These are phyloP conservation scores for Syzygium grande DNA, from an alignment of 345 rosid genomes.

Conservation along the genomic window DNA sequence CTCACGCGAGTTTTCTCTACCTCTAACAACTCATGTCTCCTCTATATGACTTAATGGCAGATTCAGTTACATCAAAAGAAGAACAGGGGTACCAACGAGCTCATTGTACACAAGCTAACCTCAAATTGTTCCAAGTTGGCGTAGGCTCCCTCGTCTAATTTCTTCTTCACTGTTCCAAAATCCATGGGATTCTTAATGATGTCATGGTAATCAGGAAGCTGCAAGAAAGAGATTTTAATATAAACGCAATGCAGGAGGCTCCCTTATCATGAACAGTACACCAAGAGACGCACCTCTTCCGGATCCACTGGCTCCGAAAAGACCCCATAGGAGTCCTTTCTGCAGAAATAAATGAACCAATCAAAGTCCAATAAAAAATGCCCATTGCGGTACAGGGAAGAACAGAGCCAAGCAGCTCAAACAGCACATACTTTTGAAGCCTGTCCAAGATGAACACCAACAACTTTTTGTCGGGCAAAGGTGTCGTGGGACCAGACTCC, in stretches of 20 bases:
- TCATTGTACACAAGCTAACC: slow-evolving; percentile 27
- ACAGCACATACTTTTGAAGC: slow-evolving; percentile 82
- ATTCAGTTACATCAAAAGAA: not conserved
- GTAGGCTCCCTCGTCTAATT: slow-evolving; percentile 57
- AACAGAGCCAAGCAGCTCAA: slow-evolving; percentile 1
- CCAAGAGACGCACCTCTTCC: slow-evolving; percentile 3
- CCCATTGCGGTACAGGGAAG: not conserved
- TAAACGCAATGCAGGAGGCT: not conserved
- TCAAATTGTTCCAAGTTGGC: slow-evolving; percentile 77
- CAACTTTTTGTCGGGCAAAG: slow-evolving; percentile 99
- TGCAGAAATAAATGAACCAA: slow-evolving; percentile 19
- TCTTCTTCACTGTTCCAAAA: slow-evolving; percentile 70
- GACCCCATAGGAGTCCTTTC: slow-evolving; percentile 95
- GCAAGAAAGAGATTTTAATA: slow-evolving; percentile 6
- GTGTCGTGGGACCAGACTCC: slow-evolving; percentile 90
- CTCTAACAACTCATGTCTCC: not conserved
- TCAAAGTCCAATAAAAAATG: slow-evolving; percentile 14
- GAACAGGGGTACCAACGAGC: not conserved
- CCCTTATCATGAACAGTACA: not conserved
- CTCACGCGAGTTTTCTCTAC: not conserved
- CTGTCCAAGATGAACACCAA: slow-evolving; percentile 97
- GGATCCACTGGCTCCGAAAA: slow-evolving; percentile 88
- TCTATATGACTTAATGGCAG: not conserved
- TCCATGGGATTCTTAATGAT: slow-evolving; percentile 84
- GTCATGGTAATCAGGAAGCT: slow-evolving; percentile 98